These are phyloP conservation scores for Parsonsia alboflavescens DNA, from an alignment of 257 asterid species.

Conservation along the genomic window DNA sequence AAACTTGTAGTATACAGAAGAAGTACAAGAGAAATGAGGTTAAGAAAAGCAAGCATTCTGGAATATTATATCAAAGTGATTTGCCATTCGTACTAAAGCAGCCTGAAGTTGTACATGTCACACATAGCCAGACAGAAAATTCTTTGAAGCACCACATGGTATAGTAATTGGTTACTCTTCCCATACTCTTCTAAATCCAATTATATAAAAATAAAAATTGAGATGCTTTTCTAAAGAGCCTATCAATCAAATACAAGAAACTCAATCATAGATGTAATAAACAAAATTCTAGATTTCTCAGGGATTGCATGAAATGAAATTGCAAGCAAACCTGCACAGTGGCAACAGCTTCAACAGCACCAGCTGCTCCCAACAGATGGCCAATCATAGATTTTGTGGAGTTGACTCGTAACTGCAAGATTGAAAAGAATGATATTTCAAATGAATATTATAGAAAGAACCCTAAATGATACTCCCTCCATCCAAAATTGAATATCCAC, in stretches of 20 bases:
- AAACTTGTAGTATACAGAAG: neutral
- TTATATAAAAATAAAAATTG: neutral
- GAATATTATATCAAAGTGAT: neutral
- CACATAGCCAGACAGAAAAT: neutral
- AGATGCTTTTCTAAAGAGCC: neutral
- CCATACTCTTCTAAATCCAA: neutral
- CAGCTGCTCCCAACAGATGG: conserved; percentile 97
- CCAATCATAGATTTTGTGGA: conserved; percentile 98
- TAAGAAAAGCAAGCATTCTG: neutral
- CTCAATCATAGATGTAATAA: conserved; percentile 1
- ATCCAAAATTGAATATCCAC: neutral
- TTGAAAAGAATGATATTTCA: conserved; percentile 7
- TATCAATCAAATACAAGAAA: neutral
- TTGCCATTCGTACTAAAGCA: neutral
- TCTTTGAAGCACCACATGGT: neutral
- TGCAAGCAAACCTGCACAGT: conserved; percentile 67
- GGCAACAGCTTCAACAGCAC: conserved; percentile 96
- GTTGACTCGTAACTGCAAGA: conserved; percentile 77
- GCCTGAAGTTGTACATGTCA: neutral
- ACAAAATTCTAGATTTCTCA: conserved; percentile 12
- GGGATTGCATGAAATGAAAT: neutral
- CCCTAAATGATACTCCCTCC: neutral
- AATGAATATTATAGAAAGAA: conserved; percentile 6
- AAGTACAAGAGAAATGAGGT: neutral
- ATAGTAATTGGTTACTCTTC: neutral